These are phyloP conservation scores for Phaseolus lunatus DNA, from an alignment of 306 rosid genomes.

Conservation along the genomic window DNA sequence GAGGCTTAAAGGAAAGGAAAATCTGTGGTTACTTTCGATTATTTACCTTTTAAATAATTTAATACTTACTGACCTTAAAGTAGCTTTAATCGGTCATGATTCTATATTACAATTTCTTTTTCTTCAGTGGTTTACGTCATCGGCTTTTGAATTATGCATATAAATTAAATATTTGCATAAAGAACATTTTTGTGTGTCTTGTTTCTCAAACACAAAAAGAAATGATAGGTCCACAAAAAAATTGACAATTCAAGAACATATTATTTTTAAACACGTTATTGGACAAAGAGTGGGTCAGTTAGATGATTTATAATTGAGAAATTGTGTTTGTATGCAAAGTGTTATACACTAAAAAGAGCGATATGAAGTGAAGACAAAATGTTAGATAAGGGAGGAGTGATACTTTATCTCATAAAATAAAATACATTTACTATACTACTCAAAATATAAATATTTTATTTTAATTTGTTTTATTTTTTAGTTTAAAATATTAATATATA, in stretches of 20 bases:
- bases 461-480: too few relatives aligned
- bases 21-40: constrained; percentile 26
- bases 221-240: not conserved
- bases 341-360: not conserved
- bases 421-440: too few relatives aligned
- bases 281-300: not conserved
- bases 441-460: too few relatives aligned
- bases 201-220: not conserved
- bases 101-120: not conserved
- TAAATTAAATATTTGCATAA: not conserved
- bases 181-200: not conserved
- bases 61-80: constrained; percentile 17
- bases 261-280: not conserved
- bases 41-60: constrained; percentile 33
- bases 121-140: not conserved
- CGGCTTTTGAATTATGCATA: constrained; percentile 6
- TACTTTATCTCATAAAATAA: too few relatives aligned
- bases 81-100: constrained; percentile 42
- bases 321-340: not conserved
- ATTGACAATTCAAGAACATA: not conserved
- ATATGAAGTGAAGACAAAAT: not conserved
- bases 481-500: too few relatives aligned
- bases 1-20: not conserved
- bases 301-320: not conserved
- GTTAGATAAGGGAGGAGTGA: too few relatives aligned